Conservation (phyloP, 805 yeast genomes). For the Starmera dryadoides region DNA sequence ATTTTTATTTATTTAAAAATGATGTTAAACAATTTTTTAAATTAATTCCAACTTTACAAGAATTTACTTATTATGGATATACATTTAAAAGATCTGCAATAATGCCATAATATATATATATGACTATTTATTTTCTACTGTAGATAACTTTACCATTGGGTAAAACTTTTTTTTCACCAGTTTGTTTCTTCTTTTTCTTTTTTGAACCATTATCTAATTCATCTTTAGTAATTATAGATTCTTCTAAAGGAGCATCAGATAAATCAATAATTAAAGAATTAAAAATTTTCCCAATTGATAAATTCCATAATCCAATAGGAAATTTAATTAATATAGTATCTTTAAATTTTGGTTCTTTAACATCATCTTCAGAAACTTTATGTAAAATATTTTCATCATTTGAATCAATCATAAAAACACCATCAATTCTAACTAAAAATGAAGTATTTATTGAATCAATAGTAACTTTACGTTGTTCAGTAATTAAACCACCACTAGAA, state of each 20-base stretch:
- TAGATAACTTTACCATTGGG: slow-evolving; percentile 57
- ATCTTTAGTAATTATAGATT: slow-evolving; percentile 1
- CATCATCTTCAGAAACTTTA: slow-evolving; percentile 38
- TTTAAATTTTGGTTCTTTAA: slow-evolving; percentile 39
- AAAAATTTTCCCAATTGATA: slow-evolving; percentile 30
- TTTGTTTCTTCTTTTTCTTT: slow-evolving; percentile 25
- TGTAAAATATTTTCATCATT: slow-evolving; percentile 31
- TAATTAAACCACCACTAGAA: slow-evolving; percentile 37
- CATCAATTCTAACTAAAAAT: slow-evolving; percentile 50
- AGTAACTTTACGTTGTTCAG: slow-evolving; percentile 33
- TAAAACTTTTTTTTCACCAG: slow-evolving; percentile 39
- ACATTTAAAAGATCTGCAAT: background rate
- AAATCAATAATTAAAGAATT: slow-evolving; percentile 4
- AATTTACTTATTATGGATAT: slow-evolving; percentile 2
- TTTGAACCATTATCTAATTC: slow-evolving; percentile 6
- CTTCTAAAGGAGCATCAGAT: slow-evolving; percentile 6
- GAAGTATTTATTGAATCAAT: slow-evolving; percentile 39
- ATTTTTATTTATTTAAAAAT: background rate
- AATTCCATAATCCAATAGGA: slow-evolving; percentile 39
- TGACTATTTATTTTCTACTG: slow-evolving; percentile 15
- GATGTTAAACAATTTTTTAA: slow-evolving; percentile 2
- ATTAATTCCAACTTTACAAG: background rate
- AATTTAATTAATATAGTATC: slow-evolving; percentile 39
- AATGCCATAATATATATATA: too few species aligned
- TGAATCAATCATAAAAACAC: slow-evolving; percentile 48